These are phyloP conservation scores for Vicia villosa DNA, from an alignment of 306 rosid genomes.

Conservation along the genomic window DNA sequence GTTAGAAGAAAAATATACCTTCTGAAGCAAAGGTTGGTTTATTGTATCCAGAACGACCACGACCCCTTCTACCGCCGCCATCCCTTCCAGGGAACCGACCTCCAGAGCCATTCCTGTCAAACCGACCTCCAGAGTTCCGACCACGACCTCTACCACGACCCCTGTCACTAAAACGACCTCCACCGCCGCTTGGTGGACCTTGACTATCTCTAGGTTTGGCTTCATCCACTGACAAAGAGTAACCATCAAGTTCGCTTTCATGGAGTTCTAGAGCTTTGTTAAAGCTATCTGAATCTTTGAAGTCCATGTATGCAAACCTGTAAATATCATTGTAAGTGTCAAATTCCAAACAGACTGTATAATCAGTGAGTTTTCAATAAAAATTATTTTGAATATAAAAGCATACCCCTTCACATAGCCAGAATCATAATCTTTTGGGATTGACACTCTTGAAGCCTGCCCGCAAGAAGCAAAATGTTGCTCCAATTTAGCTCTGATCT, in stretches of 20 bases:
- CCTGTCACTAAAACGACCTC: conserved; percentile 34
- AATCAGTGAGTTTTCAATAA: neutral
- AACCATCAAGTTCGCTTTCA: conserved; percentile 51
- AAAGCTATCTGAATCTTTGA: conserved; percentile 40
- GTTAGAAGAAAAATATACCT: neutral
- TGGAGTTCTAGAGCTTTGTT: conserved; percentile 63
- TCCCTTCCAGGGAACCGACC: neutral
- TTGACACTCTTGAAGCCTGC: conserved; percentile 61
- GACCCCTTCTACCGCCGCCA: conserved; percentile 15
- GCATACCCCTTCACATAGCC: conserved; percentile 68
- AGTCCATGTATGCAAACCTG: conserved; percentile 87
- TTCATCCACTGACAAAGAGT: conserved; percentile 60
- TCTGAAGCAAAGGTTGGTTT: conserved; percentile 47
- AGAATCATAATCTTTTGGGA: conserved; percentile 71
- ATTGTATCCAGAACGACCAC: conserved; percentile 36
- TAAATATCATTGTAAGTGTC: neutral
- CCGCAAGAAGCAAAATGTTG: conserved; percentile 70
- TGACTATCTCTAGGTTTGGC: conserved; percentile 68
- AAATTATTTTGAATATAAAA: neutral
- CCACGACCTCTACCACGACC: conserved; percentile 17
- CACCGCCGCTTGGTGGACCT: conserved; percentile 33
- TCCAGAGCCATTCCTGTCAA: neutral
- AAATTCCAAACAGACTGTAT: neutral
- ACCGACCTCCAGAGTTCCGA: too few relatives aligned
- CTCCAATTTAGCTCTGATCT: conserved; percentile 57